Conservation (phyloP, 179 eudicot genomes). For the Silene noctiflora region DNA sequence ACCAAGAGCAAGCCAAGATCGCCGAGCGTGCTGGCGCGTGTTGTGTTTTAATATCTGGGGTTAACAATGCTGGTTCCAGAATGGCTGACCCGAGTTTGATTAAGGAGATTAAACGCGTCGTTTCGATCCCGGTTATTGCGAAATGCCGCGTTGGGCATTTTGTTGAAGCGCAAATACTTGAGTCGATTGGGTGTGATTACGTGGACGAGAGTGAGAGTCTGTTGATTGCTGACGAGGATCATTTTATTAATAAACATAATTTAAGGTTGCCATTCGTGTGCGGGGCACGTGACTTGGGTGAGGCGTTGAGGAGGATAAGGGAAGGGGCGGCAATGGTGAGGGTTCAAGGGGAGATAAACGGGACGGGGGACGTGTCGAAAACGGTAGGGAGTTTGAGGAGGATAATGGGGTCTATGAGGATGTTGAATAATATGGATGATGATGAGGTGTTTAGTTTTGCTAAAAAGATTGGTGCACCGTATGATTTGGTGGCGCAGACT, state of each 20-base stretch:
- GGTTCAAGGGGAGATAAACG: slow-evolving; percentile 55
- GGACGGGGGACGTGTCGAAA: slow-evolving; percentile 44
- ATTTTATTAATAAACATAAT: slow-evolving; percentile 82
- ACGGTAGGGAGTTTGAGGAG: slow-evolving; percentile 61
- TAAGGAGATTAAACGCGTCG: slow-evolving; percentile 54
- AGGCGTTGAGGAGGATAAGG: slow-evolving; percentile 65
- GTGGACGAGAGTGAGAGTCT: slow-evolving; percentile 72
- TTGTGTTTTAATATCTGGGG: slow-evolving; percentile 44
- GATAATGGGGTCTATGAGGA: slow-evolving; percentile 64
- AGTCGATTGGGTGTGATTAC: slow-evolving; percentile 68
- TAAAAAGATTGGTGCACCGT: slow-evolving; percentile 62
- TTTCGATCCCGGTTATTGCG: slow-evolving; percentile 60
- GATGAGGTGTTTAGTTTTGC: slow-evolving; percentile 78
- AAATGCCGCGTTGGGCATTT: slow-evolving; percentile 72
- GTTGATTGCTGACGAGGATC: slow-evolving; percentile 52
- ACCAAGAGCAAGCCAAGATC: slow-evolving; percentile 58
- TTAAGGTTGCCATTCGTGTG: slow-evolving; percentile 65
- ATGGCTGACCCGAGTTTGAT: slow-evolving; percentile 66
- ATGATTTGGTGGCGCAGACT: slow-evolving; percentile 77
- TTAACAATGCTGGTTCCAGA: slow-evolving; percentile 39
- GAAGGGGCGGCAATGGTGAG: slow-evolving; percentile 84
- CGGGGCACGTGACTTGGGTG: slow-evolving; percentile 78
- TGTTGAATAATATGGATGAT: slow-evolving; percentile 65
- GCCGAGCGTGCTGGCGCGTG: slow-evolving; percentile 85
- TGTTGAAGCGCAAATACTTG: slow-evolving; percentile 81